These are phyloP conservation scores for Pyrrhoderma noxium DNA, from an alignment of 1,284 basidiomycete genomes.

Conservation along the genomic window DNA sequence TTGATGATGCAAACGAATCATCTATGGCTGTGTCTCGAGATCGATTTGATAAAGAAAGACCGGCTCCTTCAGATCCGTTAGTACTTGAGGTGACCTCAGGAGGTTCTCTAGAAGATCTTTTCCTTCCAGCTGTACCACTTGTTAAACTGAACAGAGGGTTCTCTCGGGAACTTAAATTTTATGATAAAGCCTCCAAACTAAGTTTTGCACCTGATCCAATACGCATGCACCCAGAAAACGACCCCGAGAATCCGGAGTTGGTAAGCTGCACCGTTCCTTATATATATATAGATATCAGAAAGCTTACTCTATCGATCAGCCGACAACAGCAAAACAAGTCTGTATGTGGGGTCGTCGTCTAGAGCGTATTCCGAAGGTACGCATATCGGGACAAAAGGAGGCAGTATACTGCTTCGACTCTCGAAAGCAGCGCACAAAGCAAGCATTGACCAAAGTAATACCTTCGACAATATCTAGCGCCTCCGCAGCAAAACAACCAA, in stretches of 20 bases:
- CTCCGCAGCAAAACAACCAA: not conserved
- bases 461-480: not conserved
- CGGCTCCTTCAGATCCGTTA: not conserved
- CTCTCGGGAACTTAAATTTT: not conserved
- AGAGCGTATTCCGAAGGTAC: conserved; percentile 18
- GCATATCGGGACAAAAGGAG: conserved; percentile 16
- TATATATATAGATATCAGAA: not conserved
- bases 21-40: not conserved
- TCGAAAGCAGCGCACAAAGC: conserved; percentile 16
- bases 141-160: not conserved
- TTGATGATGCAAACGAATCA: too few species aligned
- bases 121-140: not conserved
- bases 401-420: conserved; percentile 17
- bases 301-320: conserved; percentile 2
- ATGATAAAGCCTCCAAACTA: not conserved
- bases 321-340: conserved; percentile 12
- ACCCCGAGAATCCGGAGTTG: conserved; percentile 6
- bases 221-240: conserved; percentile 7
- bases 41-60: not conserved
- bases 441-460: not conserved
- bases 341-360: conserved; percentile 18
- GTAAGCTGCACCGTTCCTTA: not conserved
- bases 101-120: not conserved
- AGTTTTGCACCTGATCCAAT: not conserved
- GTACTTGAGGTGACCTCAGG: not conserved